Conservation (phyloP, 371 early-diverging fungal species). For the Cokeromyces recurvatus region DNA sequence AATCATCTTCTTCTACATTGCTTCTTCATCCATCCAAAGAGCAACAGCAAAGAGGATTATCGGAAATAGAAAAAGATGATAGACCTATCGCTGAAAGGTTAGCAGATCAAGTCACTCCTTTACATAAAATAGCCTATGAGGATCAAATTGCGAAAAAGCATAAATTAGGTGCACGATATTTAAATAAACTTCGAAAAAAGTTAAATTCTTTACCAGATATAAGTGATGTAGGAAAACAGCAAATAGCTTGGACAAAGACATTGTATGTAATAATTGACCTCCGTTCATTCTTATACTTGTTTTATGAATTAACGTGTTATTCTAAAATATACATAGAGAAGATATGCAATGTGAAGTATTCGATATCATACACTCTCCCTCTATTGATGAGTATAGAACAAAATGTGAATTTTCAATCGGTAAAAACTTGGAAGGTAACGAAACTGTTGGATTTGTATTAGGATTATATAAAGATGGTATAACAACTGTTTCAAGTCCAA, state of each 20-base stretch:
- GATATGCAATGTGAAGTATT: slow-evolving; percentile 38
- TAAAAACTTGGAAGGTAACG: slow-evolving; percentile 46
- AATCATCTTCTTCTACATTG: slow-evolving; percentile 3
- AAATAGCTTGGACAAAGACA: slow-evolving; percentile 41
- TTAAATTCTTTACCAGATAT: slow-evolving; percentile 15
- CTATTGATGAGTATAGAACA: slow-evolving; percentile 61
- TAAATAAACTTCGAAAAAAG: slow-evolving; percentile 22
- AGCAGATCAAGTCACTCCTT: slow-evolving; percentile 70
- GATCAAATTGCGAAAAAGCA: slow-evolving; percentile 29
- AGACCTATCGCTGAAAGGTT: slow-evolving; percentile 57
- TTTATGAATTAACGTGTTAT: neutral
- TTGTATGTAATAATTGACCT: slow-evolving; percentile 22
- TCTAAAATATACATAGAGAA: slow-evolving; percentile 8
- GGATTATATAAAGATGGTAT: slow-evolving; percentile 64
- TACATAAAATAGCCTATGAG: slow-evolving; percentile 25
- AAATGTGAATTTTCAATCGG: slow-evolving; percentile 85
- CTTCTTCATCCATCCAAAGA: too few species aligned
- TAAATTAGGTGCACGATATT: slow-evolving; percentile 14
- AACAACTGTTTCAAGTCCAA: slow-evolving; percentile 47
- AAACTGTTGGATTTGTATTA: slow-evolving; percentile 68
- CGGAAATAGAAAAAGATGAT: slow-evolving; percentile 16
- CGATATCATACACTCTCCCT: slow-evolving; percentile 62
- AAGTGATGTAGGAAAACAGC: slow-evolving; percentile 17
- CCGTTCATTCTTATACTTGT: slow-evolving; percentile 16
- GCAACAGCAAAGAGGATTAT: slow-evolving; percentile 4